These are phyloP conservation scores for Epichloe coenophiala DNA, from an alignment of 2,329 filamentous ascomycete genomes.

Conservation along the genomic window DNA sequence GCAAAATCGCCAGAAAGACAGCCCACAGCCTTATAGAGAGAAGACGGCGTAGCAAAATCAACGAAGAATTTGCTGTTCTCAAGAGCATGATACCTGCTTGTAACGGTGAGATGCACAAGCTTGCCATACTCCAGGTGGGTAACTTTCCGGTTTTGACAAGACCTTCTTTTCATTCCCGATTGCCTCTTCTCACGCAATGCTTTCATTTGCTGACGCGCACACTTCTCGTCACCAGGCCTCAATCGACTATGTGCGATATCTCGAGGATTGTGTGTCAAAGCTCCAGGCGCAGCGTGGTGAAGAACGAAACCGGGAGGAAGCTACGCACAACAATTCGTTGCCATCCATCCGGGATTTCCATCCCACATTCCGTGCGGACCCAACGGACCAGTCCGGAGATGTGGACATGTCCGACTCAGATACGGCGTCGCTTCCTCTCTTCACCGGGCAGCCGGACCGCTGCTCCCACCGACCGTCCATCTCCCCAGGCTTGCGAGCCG, in stretches of 20 bases:
- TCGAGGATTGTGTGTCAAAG: conserved; percentile 75
- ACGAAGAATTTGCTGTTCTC: conserved; percentile 87
- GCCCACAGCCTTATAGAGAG: conserved; percentile 93
- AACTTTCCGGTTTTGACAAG: background rate
- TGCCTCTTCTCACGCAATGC: background rate
- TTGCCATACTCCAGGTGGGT: conserved; percentile 81
- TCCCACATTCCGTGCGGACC: conserved; percentile 26
- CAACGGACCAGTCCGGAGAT: conserved; percentile 21
- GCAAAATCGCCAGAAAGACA: conserved; percentile 90
- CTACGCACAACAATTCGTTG: conserved; percentile 16
- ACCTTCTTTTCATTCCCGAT: background rate
- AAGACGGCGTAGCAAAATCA: conserved; percentile 88
- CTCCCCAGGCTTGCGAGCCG: conserved; percentile 37
- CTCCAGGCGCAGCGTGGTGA: conserved; percentile 49
- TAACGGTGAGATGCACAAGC: conserved; percentile 94
- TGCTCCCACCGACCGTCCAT: conserved; percentile 31
- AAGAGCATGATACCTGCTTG: conserved; percentile 96
- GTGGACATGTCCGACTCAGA: conserved; percentile 50
- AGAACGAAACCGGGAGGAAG: conserved; percentile 14
- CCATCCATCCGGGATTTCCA: conserved; percentile 27
- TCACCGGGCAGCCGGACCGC: conserved; percentile 16
- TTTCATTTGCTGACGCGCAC: background rate
- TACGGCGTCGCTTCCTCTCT: conserved; percentile 33
- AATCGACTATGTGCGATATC: conserved; percentile 90
- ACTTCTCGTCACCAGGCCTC: conserved; percentile 49